These are phyloP conservation scores for Pterocarpus macrocarpus DNA, from an alignment of 306 rosid genomes.

Conservation along the genomic window DNA sequence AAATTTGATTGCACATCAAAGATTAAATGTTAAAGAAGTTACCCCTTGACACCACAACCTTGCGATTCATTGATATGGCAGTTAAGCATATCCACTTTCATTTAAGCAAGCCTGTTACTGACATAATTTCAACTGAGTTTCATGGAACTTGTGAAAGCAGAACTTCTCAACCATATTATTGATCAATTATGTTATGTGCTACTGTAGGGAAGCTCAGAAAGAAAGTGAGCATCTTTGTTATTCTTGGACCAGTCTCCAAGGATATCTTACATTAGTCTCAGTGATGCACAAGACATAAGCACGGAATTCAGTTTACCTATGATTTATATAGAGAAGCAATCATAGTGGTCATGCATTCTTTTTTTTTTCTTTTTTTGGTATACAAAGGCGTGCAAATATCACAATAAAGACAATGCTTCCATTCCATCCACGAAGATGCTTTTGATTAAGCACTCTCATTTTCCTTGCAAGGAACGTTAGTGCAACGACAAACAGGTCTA, in stretches of 20 bases:
- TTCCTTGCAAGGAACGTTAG: slow-evolving; percentile 69
- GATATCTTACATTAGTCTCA: slow-evolving; percentile 1
- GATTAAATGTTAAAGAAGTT: not conserved
- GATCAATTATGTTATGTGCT: slow-evolving; percentile 1
- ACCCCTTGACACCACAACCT: not conserved
- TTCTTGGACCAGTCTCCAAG: slow-evolving; percentile 27
- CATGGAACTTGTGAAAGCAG: slow-evolving; percentile 13
- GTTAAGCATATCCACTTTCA: slow-evolving; percentile 16
- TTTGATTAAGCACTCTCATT: slow-evolving; percentile 50
- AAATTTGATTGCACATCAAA: not conserved
- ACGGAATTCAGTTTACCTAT: slow-evolving; percentile 40
- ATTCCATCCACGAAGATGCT: slow-evolving; percentile 14
- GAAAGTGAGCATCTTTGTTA: slow-evolving; percentile 19
- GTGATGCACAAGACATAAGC: slow-evolving; percentile 32
- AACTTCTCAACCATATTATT: slow-evolving; percentile 9
- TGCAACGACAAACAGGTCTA: slow-evolving; percentile 90
- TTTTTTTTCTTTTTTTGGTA: not conserved
- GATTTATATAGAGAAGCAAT: slow-evolving; percentile 24
- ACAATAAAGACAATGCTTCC: slow-evolving; percentile 33
- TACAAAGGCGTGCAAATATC: slow-evolving; percentile 27
- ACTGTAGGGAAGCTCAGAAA: slow-evolving; percentile 24
- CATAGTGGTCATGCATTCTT: slow-evolving; percentile 21
- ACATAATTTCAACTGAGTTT: slow-evolving; percentile 11
- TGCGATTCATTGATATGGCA: not conserved
- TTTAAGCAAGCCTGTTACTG: not conserved